Conservation (phyloP, 1,284 basidiomycete species). For the Microbotryomycetes sp. region DNA sequence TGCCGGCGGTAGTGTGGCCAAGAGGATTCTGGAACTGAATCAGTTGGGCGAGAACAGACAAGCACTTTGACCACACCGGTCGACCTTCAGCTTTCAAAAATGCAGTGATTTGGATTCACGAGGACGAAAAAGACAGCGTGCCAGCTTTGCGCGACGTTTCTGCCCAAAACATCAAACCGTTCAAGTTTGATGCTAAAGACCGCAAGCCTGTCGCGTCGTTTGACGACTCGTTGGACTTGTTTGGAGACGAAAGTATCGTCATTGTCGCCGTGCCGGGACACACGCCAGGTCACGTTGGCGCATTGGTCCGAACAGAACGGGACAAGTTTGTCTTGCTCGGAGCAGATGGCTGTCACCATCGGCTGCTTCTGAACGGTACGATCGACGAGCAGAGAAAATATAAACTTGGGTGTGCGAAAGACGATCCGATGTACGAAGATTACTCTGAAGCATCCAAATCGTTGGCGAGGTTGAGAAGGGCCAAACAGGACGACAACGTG, state of each 20-base stretch:
- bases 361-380: background rate
- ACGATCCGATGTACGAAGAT: conserved; percentile 17
- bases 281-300: conserved; percentile 50
- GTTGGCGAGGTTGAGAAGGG: conserved; percentile 15
- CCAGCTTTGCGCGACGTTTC: background rate
- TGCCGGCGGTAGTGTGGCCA: background rate
- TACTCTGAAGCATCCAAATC: background rate
- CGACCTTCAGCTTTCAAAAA: conserved; percentile 5
- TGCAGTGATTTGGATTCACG: conserved; percentile 13
- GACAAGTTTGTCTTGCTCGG: conserved; percentile 19
- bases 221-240: conserved; percentile 50
- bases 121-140: background rate
- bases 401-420: background rate
- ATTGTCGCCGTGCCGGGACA: conserved; percentile 54
- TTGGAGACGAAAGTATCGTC: conserved; percentile 53
- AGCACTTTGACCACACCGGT: conserved; percentile 26
- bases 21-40: too few species aligned
- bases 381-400: background rate
- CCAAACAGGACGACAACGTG: background rate
- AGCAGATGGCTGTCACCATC: conserved; percentile 20
- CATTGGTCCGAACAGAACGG: conserved; percentile 48
- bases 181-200: conserved; percentile 2
- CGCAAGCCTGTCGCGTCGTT: conserved; percentile 47
- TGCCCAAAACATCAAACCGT: background rate
- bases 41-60: background rate